Percentiles rank a stretch among this genome's conserved stretches.
phyloP scores from a whole-genome alignment of 2,329 filamentous ascomycete genomes.

The Botrytis deweyae region DNA sequence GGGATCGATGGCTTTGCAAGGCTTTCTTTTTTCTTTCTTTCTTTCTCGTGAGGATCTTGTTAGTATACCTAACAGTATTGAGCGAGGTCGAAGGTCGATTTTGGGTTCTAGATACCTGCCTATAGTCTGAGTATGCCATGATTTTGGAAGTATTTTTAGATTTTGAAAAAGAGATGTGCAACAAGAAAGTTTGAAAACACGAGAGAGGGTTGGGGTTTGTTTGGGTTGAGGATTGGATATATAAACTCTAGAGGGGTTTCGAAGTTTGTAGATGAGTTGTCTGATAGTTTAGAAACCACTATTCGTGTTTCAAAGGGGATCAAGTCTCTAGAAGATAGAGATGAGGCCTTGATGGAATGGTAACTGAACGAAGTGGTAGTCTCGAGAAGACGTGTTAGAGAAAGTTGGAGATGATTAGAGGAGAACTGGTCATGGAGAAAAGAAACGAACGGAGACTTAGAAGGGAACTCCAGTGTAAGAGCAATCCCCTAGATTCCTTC shows the following conservation, averaged over 20 bases:
- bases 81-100: not conserved
- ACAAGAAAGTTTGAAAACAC: not conserved
- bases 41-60: not conserved
- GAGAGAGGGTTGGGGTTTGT: not conserved
- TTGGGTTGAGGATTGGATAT: not conserved
- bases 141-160: not conserved
- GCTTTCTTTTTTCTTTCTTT: not conserved
- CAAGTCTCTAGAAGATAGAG: not conserved
- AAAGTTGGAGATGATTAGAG: no score
- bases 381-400: not conserved
- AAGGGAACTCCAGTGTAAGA: not conserved
- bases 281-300: not conserved
- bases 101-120: not conserved
- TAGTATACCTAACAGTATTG: no score
- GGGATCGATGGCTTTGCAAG: not conserved
- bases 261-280: not conserved
- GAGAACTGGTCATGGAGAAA: no score
- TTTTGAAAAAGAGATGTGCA: not conserved
- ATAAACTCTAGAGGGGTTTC: not conserved
- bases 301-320: not conserved
- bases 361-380: not conserved
- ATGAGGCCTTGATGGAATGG: not conserved
- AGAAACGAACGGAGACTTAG: not conserved
- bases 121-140: not conserved
- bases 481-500: not conserved